Evolutionary conservation across 345 rosid species (phyloP).

Genomic region (Gossypium turneri): DNA sequence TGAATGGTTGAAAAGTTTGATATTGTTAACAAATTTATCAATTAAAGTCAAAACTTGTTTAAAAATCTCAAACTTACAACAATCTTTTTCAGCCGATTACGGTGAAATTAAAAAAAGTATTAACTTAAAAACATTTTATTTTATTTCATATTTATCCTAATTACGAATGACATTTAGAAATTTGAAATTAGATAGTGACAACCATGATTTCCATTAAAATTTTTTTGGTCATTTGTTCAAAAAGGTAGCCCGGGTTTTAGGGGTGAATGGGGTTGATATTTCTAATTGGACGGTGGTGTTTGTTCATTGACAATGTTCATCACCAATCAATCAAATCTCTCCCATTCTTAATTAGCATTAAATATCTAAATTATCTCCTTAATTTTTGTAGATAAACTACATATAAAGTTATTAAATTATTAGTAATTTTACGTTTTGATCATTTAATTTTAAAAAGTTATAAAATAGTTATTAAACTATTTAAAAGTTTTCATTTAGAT

Average conservation of each 20-base stretch:
- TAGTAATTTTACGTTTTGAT: too few species aligned
- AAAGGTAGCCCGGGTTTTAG: slow-evolving; percentile 30
- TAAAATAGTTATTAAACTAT: too few species aligned
- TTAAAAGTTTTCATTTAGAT: too few species aligned
- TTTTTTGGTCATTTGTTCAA: slow-evolving; percentile 18
- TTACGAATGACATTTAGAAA: not conserved
- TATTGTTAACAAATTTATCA: not conserved
- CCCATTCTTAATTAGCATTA: not conserved
- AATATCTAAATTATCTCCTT: too few species aligned
- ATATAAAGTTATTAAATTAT: too few species aligned
- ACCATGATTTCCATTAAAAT: not conserved
- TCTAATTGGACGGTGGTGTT: slow-evolving; percentile 19
- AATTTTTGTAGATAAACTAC: too few species aligned
- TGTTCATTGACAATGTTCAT: not conserved
- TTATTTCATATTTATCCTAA: not conserved
- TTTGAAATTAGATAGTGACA: slow-evolving; percentile 17
- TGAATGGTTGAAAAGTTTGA: slow-evolving; percentile 8
- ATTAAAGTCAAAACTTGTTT: slow-evolving; percentile 1
- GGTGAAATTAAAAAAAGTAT: not conserved
- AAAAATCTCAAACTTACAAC: not conserved
- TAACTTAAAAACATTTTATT: too few species aligned
- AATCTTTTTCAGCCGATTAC: not conserved
- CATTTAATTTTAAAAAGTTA: too few species aligned
- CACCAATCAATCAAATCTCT: not conserved
- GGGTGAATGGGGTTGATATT: slow-evolving; percentile 24